Evolutionary conservation across 805 yeast species (phyloP), one percentile per base, ranked within the genome.

Genomic region (Cyberlindnera lachancei): DNA sequence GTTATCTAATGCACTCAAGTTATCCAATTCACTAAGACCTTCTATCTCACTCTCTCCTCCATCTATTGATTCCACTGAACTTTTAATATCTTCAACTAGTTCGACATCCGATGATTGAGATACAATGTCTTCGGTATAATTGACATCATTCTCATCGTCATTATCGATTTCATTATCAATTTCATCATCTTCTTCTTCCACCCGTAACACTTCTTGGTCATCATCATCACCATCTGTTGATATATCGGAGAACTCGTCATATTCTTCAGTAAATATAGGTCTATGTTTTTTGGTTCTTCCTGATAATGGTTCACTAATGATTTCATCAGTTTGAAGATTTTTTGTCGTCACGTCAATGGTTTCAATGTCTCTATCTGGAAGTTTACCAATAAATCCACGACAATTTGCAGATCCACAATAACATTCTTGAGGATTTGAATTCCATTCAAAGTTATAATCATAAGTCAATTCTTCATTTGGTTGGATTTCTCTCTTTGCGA

Each of bases 391-490:
- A 42, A 51, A 46, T 4, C 70, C 71, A 4, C 66, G 48, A 36
- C 75, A 69, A 18, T 51, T 52, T 3, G 44, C 24, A 7, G 64
- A 38, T 2, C 69, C 70, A 43, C 75, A 69, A 34, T 48, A 54
- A 36, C 75, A 69, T 10, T 49, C 50, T 42, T 65, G 70, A 27
- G 66, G 68, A 34, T 52, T 55, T 3, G 69, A 59, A 12, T 65
- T 61, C 53, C 65, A 56, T 33, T 64, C 67, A 33, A 66, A 66
- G 37, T 68, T 68, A 39, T 70, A 69, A 45, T 69, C 71, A 40
- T 67, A 67, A 5, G 68, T 63, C 18, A 69, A 47, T 38, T 70
- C 75, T 10, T 61, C 61, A 19, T 70, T 72, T 6, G 55, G 47
- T 2, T 37, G 27, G 6, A 69, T 62, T 2, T 50, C 50, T 12